Percentiles rank a stretch among this genome's conserved stretches.
phyloP scores from a whole-genome alignment of 2,329 filamentous ascomycete species.

The Penicillium sp. region DNA sequence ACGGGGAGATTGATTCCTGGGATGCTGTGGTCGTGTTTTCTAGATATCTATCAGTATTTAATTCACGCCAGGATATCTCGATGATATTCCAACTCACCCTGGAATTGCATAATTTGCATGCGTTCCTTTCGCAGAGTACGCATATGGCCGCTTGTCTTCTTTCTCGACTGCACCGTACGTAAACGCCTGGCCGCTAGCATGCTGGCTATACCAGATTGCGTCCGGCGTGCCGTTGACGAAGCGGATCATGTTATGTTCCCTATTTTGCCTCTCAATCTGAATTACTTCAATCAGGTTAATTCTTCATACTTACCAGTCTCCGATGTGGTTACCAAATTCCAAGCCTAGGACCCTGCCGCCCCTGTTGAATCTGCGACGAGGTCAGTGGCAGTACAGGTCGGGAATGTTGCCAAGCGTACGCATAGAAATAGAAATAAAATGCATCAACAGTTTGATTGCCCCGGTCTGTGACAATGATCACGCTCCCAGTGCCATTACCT shows the following conservation, averaged over 20 bases:
- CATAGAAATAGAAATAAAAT: slow-evolving; percentile 65
- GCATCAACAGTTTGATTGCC: slow-evolving; percentile 55
- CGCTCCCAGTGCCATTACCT: slow-evolving; percentile 49
- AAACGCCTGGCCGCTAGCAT: slow-evolving; percentile 63
- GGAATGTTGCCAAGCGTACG: slow-evolving; percentile 32
- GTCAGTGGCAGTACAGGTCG: not conserved
- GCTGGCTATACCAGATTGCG: slow-evolving; percentile 63
- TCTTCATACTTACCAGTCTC: slow-evolving; percentile 53
- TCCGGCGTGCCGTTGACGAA: slow-evolving; percentile 58
- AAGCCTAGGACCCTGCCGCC: slow-evolving; percentile 52
- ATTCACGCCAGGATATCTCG: not conserved
- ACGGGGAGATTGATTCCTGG: slow-evolving; percentile 58
- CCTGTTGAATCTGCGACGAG: slow-evolving; percentile 47
- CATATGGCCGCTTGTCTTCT: slow-evolving; percentile 53
- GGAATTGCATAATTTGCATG: slow-evolving; percentile 64
- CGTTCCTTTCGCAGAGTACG: slow-evolving; percentile 59
- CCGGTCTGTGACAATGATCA: slow-evolving; percentile 60
- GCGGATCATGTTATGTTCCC: slow-evolving; percentile 67
- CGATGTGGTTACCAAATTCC: slow-evolving; percentile 61
- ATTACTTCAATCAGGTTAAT: not conserved
- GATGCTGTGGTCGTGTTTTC: slow-evolving; percentile 63
- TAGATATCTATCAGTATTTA: slow-evolving; percentile 12
- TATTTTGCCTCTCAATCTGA: slow-evolving; percentile 20
- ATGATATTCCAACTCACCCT: slow-evolving; percentile 36
- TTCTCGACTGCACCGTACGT: slow-evolving; percentile 58